Evolutionary conservation across 208 protist genomes (phyloP), one percentile per base, ranked within the genome.

Genomic region (Leishmania tarentolae): DNA sequence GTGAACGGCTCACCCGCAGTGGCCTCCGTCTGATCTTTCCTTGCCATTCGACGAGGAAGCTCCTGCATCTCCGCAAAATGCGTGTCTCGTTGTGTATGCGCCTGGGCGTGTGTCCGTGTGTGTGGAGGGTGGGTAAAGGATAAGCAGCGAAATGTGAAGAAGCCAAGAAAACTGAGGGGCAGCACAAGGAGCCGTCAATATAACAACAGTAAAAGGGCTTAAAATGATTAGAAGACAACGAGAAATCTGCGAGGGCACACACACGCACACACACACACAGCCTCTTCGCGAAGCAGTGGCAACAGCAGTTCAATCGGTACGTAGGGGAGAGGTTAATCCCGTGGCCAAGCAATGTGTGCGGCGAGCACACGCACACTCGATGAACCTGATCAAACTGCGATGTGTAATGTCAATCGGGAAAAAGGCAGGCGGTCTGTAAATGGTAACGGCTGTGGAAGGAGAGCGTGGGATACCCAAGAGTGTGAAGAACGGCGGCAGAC

Each of bases 31-130:
- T 13, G 31, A 13, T 4, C 13, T 17, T 19, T 44, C 19, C 19
- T 75, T 13, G 42, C 35, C 46, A 17, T n/a, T 24, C 46, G 47
- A 9, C 31, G 42, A 44, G 71, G 50, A 17, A 59, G 6, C 71
- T 75, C 71, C 17, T 75, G 46, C 71, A 75, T 75, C 44, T 53
- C 15, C 28, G 31, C 47, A 3, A 79, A 79, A 21, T 9, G 21
- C 59, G 24, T 68, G 9, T 13, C 13, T 63, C 40, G 11, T 28
- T 80, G 15, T 46, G 37, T 79, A 37, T 72, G 63, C 37, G 63
- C 56, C 42, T 71, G n/a, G n/a, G n/a, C n/a, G 59, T 42, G 76
- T 46, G n/a, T 52, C 42, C 52, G 35, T 68, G 50, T 53, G 56
- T 61, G 56, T 61, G 56, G 24, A 31, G 56, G 24, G 15, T 61